Conservation (phyloP, 2,329 filamentous ascomycete species). For the Fusarium gaditjirri region DNA sequence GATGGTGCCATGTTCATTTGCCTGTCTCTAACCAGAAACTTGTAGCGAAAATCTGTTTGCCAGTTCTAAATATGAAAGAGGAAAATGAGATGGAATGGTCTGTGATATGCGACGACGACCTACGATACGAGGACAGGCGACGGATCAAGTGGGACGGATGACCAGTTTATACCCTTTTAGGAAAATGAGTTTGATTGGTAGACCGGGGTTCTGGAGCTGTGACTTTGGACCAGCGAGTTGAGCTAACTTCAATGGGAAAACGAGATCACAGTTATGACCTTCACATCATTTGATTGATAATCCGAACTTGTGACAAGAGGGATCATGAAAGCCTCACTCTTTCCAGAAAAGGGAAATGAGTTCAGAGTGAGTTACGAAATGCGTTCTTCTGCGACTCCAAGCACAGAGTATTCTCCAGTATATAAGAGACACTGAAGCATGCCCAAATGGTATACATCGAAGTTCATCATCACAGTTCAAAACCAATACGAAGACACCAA, state of each 20-base stretch:
- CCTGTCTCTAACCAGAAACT: rapidly evolving
- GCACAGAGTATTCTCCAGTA: not conserved
- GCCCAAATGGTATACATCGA: not conserved
- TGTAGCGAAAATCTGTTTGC: rapidly evolving
- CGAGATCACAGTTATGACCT: not conserved
- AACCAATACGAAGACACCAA: not conserved
- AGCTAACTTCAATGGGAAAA: not conserved
- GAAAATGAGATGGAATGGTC: not conserved
- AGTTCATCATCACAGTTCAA: not conserved
- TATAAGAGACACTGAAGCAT: not conserved
- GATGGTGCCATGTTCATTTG: not conserved
- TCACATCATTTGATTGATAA: not conserved
- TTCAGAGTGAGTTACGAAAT: rapidly evolving
- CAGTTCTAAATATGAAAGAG: not conserved
- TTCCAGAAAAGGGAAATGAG: slow-evolving; percentile 1
- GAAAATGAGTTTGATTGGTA: slow-evolving; percentile 26
- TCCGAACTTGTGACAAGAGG: not conserved
- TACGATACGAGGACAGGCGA: not conserved
- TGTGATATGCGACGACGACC: not conserved
- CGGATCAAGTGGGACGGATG: not conserved
- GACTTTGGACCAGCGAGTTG: not conserved
- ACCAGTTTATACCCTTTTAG: slow-evolving; percentile 5
- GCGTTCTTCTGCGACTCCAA: too few relatives aligned
- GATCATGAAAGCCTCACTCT: not conserved
- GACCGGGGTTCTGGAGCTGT: not conserved